phyloP scores from a whole-genome alignment of 2,329 filamentous ascomycete genomes.

The Geosmithia flava region DNA sequence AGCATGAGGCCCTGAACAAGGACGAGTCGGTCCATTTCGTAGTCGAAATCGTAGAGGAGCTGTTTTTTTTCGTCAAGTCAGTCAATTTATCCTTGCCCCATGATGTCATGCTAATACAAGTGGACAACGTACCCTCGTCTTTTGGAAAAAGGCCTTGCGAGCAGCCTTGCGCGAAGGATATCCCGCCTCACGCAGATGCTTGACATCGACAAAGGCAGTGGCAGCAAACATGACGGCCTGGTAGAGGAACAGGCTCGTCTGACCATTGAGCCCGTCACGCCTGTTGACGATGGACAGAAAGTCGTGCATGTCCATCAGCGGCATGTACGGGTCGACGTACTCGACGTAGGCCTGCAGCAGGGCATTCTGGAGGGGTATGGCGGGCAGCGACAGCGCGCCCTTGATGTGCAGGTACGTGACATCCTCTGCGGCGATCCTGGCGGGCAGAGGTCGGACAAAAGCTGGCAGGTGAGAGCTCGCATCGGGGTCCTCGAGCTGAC shows the following conservation, averaged over 20 bases:
- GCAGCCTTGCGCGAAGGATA: slow-evolving; percentile 70
- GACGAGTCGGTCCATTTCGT: slow-evolving; percentile 78
- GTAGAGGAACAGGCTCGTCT: slow-evolving; percentile 76
- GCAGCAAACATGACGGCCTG: slow-evolving; percentile 93
- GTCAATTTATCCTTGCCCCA: too few relatives aligned
- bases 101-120: neutral
- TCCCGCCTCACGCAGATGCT: slow-evolving; percentile 62
- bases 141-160: slow-evolving; percentile 79
- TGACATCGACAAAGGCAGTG: slow-evolving; percentile 76
- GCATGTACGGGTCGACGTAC: slow-evolving; percentile 92
- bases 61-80: slow-evolving; percentile 14
- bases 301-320: slow-evolving; percentile 59
- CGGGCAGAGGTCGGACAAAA: slow-evolving; percentile 71
- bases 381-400: slow-evolving; percentile 70
- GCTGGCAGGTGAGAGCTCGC: slow-evolving; percentile 36
- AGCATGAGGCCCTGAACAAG: slow-evolving; percentile 80
- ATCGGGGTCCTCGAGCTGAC: slow-evolving; percentile 35
- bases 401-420: slow-evolving; percentile 73
- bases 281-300: slow-evolving; percentile 48
- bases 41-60: slow-evolving; percentile 90
- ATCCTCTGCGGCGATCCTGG: slow-evolving; percentile 68
- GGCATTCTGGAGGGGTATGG: slow-evolving; percentile 59
- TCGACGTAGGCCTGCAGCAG: slow-evolving; percentile 74
- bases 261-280: slow-evolving; percentile 56
- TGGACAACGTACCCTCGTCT: slow-evolving; percentile 57